A percentile compares a stretch with the other conserved stretches of the same genome.
Evolutionary conservation across 768 basidiomycete genomes (phyloP).

Genomic region (Naganishia onofrii): DNA sequence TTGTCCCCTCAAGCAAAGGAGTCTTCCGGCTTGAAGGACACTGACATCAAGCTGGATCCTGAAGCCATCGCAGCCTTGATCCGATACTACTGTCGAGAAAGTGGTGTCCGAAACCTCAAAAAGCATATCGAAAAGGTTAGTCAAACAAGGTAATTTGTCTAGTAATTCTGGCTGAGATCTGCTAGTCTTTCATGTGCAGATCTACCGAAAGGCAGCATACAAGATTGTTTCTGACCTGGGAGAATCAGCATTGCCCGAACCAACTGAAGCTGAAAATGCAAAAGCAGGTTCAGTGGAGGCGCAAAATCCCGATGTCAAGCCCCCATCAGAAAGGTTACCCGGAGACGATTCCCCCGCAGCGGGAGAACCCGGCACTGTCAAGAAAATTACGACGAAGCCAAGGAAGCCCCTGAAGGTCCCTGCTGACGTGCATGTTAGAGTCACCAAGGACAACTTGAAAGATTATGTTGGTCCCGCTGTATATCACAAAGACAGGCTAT

Average conservation of each 20-base stretch:
- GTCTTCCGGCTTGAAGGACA: constrained; percentile 76
- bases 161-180: not conserved
- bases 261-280: constrained; percentile 43
- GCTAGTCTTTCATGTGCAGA: constrained; percentile 56
- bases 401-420: constrained; percentile 81
- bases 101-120: constrained; percentile 93
- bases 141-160: constrained; percentile 18
- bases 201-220: constrained; percentile 92
- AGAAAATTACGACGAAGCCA: constrained; percentile 68
- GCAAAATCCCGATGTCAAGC: constrained; percentile 57
- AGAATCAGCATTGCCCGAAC: constrained; percentile 78
- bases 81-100: constrained; percentile 95
- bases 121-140: constrained; percentile 95
- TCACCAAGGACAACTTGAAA: constrained; percentile 82
- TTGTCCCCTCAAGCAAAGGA: constrained; percentile 91
- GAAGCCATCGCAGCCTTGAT: constrained; percentile 81
- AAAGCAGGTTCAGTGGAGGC: constrained; percentile 56
- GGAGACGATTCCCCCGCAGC: constrained; percentile 40
- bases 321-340: constrained; percentile 47
- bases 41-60: constrained; percentile 74
- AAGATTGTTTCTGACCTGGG: constrained; percentile 87
- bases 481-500: constrained; percentile 93
- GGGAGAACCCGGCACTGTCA: constrained; percentile 53
- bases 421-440: constrained; percentile 68
- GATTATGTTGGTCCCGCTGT: constrained; percentile 95